Conservation (phyloP, 1,139 yeast genomes). For the Kodamaea plutei region DNA sequence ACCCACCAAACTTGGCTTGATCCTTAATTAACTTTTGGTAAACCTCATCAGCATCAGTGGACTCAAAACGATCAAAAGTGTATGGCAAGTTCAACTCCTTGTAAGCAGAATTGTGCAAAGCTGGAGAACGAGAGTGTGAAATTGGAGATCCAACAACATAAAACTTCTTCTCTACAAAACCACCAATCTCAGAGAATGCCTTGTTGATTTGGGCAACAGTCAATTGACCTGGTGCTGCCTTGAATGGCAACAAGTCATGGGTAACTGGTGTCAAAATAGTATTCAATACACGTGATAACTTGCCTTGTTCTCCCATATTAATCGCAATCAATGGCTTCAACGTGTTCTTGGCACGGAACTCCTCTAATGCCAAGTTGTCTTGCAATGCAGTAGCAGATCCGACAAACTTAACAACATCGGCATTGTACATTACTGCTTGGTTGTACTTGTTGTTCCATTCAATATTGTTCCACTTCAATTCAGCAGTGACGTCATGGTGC, state of each 20-base stretch:
- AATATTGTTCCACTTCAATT: slow-evolving; percentile 58
- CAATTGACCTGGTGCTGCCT: slow-evolving; percentile 79
- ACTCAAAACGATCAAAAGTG: slow-evolving; percentile 62
- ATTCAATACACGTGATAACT: slow-evolving; percentile 75
- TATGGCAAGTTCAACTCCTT: slow-evolving; percentile 74
- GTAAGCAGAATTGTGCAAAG: slow-evolving; percentile 76
- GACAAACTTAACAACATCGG: slow-evolving; percentile 79
- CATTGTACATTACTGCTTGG: slow-evolving; percentile 61
- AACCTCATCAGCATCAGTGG: slow-evolving; percentile 53
- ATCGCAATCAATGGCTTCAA: slow-evolving; percentile 72
- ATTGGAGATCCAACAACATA: slow-evolving; percentile 83
- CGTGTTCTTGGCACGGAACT: slow-evolving; percentile 53
- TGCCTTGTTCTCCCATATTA: slow-evolving; percentile 76
- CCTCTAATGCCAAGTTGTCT: slow-evolving; percentile 71
- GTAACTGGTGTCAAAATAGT: slow-evolving; percentile 79
- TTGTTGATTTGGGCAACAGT: slow-evolving; percentile 58
- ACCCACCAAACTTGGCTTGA: slow-evolving; percentile 67
- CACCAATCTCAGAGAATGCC: slow-evolving; percentile 61
- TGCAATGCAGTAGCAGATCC: slow-evolving; percentile 62
- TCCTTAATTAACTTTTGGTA: slow-evolving; percentile 46
- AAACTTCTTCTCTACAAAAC: slow-evolving; percentile 51
- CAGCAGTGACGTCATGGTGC: slow-evolving; percentile 67
- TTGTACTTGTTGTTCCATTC: slow-evolving; percentile 74
- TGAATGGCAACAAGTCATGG: slow-evolving; percentile 55
- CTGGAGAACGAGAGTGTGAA: slow-evolving; percentile 83